Evolutionary conservation across 371 early-diverging fungal genomes (phyloP).

Genomic region (Rhizomucor miehei): DNA sequence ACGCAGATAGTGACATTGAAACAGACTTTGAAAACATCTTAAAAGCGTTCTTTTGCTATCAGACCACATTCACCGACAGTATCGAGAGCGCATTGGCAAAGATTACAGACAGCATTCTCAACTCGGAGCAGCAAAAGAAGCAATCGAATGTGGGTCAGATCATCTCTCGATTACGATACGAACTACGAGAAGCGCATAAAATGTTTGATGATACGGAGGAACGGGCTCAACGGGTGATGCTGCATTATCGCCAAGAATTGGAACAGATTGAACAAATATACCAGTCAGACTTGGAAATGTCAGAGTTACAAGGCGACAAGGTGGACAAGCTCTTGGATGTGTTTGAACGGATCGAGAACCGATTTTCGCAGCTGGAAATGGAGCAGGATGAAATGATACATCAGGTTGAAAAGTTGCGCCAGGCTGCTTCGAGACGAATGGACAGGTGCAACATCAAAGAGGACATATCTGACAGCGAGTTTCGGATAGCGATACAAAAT

Average conservation of each 20-base stretch:
- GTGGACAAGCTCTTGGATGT: slow-evolving; percentile 44
- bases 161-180: slow-evolving; percentile 43
- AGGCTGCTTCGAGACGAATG: slow-evolving; percentile 7
- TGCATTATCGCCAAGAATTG: slow-evolving; percentile 51
- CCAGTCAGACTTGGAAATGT: slow-evolving; percentile 43
- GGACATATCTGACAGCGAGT: slow-evolving; percentile 7
- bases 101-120: slow-evolving; percentile 51
- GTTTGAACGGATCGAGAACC: slow-evolving; percentile 43
- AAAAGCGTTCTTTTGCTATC: slow-evolving; percentile 51
- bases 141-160: slow-evolving; percentile 7
- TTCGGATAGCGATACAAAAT: slow-evolving; percentile 17
- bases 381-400: slow-evolving; percentile 34
- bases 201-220: slow-evolving; percentile 57
- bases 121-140: slow-evolving; percentile 3
- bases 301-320: slow-evolving; percentile 35
- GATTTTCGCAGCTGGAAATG: slow-evolving; percentile 34
- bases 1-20: slow-evolving; percentile 26
- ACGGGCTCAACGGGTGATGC: slow-evolving; percentile 50
- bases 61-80: slow-evolving; percentile 52
- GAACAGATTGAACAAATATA: slow-evolving; percentile 49
- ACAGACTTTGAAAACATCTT: slow-evolving; percentile 54
- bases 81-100: slow-evolving; percentile 51
- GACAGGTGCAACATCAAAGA: background rate
- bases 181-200: slow-evolving; percentile 55
- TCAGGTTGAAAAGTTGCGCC: slow-evolving; percentile 31